Evolutionary conservation across 345 rosid species (phyloP).

Genomic region (Stellera chamaejasme): DNA sequence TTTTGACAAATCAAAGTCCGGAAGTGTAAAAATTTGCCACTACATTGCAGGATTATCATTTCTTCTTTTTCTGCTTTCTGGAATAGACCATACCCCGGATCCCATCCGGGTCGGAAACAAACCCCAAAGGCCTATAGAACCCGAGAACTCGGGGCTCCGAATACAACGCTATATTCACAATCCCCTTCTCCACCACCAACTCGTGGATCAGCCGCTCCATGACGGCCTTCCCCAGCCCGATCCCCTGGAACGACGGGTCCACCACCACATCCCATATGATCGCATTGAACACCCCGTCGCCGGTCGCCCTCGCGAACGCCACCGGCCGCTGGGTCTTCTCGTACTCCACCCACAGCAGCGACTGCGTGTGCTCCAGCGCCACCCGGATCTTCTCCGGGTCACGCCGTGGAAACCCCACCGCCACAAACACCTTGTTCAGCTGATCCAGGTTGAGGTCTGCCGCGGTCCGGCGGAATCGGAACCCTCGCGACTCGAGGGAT

Average conservation of each 20-base stretch:
- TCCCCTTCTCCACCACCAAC: conserved; percentile 41
- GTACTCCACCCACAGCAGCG: conserved; percentile 62
- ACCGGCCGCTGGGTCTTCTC: conserved; percentile 56
- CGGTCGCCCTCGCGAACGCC: conserved; percentile 88
- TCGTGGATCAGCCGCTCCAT: conserved; percentile 73
- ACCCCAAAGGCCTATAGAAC: conserved; percentile 80
- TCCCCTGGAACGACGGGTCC: conserved; percentile 75
- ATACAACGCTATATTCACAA: conserved; percentile 63
- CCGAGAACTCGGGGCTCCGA: conserved; percentile 94
- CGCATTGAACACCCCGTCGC: conserved; percentile 88
- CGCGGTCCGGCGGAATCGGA: conserved; percentile 53
- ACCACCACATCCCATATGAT: conserved; percentile 98
- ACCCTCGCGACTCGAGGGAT: conserved; percentile 59
- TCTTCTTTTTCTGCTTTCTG: conserved; percentile 42
- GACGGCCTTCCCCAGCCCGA: conserved; percentile 81
- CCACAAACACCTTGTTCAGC: conserved; percentile 67
- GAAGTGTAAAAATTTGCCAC: not conserved
- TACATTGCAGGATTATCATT: conserved; percentile 5
- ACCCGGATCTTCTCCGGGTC: conserved; percentile 60
- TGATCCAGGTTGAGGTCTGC: conserved; percentile 60
- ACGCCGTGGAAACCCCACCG: conserved; percentile 87
- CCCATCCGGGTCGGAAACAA: conserved; percentile 90
- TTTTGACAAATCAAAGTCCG: not conserved
- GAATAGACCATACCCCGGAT: conserved; percentile 88
- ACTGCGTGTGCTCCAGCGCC: conserved; percentile 68